A percentile compares a stretch with the other conserved stretches of the same genome.
phyloP scores from a whole-genome alignment of 345 rosid genomes.

The Populus euphratica region DNA sequence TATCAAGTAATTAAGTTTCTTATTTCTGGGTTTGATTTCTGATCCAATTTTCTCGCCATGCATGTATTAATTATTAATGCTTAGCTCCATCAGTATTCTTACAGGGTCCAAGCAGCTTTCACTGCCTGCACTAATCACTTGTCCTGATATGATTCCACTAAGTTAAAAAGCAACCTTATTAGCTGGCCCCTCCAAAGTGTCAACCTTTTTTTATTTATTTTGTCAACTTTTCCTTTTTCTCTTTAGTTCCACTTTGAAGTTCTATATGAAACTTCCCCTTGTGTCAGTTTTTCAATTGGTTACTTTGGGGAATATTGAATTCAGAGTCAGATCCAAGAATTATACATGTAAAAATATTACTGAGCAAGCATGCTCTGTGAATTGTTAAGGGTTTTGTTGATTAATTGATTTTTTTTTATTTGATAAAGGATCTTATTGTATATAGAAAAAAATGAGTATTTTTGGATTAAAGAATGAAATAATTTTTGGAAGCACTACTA shows the following conservation, averaged over 20 bases:
- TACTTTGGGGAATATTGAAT: conserved; percentile 20
- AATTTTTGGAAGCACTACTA: no score
- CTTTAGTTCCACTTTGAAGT: conserved; percentile 20
- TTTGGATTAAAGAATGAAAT: no score
- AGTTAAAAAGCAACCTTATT: conserved; percentile 27
- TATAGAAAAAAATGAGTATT: no score
- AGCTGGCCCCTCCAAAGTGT: conserved; percentile 32
- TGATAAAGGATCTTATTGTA: no score
- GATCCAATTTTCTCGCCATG: no score
- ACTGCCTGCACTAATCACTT: conserved; percentile 13
- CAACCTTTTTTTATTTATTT: background rate
- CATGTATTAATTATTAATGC: no score
- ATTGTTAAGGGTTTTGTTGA: no score
- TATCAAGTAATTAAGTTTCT: no score
- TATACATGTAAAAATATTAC: no score
- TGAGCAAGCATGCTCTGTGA: background rate
- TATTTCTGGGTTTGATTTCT: no score
- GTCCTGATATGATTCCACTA: conserved; percentile 42
- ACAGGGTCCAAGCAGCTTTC: conserved; percentile 15
- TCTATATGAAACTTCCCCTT: background rate
- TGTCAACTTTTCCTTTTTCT: conserved; percentile 4
- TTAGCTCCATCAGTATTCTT: background rate
- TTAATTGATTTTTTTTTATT: no score
- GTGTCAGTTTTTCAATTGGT: conserved; percentile 15
- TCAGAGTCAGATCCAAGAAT: conserved; percentile 12